Base-by-base conservation (phyloP, 2,329 filamentous ascomycete species). In the Pseudogymnoascus sp. region DNA sequence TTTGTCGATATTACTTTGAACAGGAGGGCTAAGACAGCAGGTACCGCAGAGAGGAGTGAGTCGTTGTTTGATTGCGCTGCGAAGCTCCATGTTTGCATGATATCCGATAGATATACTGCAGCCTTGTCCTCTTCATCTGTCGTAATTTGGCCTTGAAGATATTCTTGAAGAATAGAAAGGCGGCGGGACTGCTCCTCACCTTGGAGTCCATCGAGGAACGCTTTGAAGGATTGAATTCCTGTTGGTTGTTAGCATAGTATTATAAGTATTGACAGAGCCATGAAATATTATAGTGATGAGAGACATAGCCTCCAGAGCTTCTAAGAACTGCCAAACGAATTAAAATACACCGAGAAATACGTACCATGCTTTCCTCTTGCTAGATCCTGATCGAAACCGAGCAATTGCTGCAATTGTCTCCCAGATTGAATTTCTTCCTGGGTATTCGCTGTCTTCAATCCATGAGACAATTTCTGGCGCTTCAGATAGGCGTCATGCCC, bases 21-120 rank as follows among this genome's bases (percentile, higher is more conserved):
- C 52, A 97, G 82, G 19, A 96, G 81, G 1, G 91, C 90, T 31
- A 99, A 77, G 6, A 92, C 87, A 1, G 93, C 90, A 1, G 89
- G 86, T 2, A 94, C 85, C 6, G 90, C 84, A 1, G 92, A 93
- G 72, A 94, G 82, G 64, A 97, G 78, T 62, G 86, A 83, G 63
- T 96, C 92, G 68, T 92, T 89, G 71, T 90, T 91, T 67, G 85
- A 85, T 72, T 90, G 87, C 31, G 86, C 85, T 3, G 90, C 92
- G 76, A 90, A 92, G 58, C 85, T 86, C 93, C 93, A 97, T 64
- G 87, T 91, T 69, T 95, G 89, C 76, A 95, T 89, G 39, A 97
- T 77, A 69, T 96, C 91, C 2, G 82, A 77, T 31, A 97, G 82
- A 68, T 87, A 91, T 23, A 87, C 78, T 6, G 83, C 78, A 61